Evolutionary conservation across 192 early-diverging fungal species (phyloP), one percentile per base, ranked within the genome.

Genomic region (Coemansia sp.): DNA sequence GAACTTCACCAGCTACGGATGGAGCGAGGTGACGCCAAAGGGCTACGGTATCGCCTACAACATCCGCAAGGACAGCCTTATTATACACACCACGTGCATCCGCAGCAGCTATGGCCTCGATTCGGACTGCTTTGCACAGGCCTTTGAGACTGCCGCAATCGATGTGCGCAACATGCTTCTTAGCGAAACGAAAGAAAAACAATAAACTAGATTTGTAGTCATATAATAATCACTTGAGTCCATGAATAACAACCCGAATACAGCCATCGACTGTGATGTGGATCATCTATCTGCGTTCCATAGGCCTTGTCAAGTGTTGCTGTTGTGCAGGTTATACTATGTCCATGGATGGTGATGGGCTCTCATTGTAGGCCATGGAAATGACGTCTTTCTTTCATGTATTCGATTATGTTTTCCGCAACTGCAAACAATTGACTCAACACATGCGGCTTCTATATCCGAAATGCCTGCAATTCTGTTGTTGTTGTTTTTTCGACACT

Each of bases 11-110:
- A 95, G 95, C 65, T 99, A 98, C 69, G 97, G 97, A 13, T 93
- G 91, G 91, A 90, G 90, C 63, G 87, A 91, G 72, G 91, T 96
- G 38, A 87, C 93, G 47, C 89, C 93, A 12, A 90, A 94, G 83
- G 94, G 94, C 18, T 98, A 92, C 72, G 96, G 96, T 58, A 79
- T 94, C 70, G 95, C 96, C 12, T 98, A 98, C 76, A 97, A 95
- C 91, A 89, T 99, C 68, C 94, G 94, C 79, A 85, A 90, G 56
- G 77, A 91, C 73, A 83, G 86, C 57, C 73, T 98, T 53, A 87
- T 95, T 67, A 92, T 99, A 75, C 97, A 98, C 68, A 83, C 97
- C 61, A 91, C 90, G 9, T 86, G 85, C 73, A 86, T 88, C 76
- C 84, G 86, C 85, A 72, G 89, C 66, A 81, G 82, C 47, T 69